A percentile compares a stretch with the other conserved stretches of the same genome.
Evolutionary conservation across 106 monocot genomes (phyloP).

Genomic region (Cymbidium sinense): DNA sequence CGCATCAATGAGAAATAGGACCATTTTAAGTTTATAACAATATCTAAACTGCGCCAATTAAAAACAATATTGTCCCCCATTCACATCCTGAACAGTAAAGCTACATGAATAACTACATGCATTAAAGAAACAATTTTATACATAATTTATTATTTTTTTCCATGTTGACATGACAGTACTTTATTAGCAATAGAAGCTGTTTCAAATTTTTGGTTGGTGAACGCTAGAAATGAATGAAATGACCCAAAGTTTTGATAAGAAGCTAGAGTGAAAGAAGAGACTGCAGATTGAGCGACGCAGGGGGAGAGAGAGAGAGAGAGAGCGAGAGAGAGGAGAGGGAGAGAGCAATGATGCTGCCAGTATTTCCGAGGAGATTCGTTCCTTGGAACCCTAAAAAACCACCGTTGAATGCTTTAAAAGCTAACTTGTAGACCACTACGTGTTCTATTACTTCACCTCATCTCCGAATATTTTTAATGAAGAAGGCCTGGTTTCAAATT

Average conservation of each 20-base stretch:
- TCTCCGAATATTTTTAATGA: not conserved
- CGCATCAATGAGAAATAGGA: not conserved
- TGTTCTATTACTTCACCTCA: not conserved
- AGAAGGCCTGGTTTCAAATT: not conserved
- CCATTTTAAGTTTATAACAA: too few species aligned
- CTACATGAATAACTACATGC: not conserved
- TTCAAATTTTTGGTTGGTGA: not conserved
- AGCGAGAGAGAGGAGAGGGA: constrained; percentile 1
- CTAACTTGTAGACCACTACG: constrained; percentile 8
- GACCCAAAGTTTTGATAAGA: constrained; percentile 11
- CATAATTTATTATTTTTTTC: not conserved
- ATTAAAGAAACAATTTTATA: not conserved
- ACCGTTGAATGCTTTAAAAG: not conserved
- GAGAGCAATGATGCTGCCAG: not conserved
- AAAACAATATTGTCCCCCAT: not conserved
- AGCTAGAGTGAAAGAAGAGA: constrained; percentile 6
- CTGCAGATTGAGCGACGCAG: not conserved
- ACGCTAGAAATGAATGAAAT: constrained; percentile 2
- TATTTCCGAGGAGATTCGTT: constrained; percentile 12
- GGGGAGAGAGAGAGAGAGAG: constrained; percentile 9
- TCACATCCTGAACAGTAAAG: not conserved
- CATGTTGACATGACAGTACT: constrained; percentile 11
- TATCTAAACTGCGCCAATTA: not conserved
- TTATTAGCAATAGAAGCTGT: constrained; percentile 3
- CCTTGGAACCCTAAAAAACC: constrained; percentile 7